Conservation (phyloP, 2,329 filamentous ascomycete genomes). For the Hymenoscyphus infarciens region DNA sequence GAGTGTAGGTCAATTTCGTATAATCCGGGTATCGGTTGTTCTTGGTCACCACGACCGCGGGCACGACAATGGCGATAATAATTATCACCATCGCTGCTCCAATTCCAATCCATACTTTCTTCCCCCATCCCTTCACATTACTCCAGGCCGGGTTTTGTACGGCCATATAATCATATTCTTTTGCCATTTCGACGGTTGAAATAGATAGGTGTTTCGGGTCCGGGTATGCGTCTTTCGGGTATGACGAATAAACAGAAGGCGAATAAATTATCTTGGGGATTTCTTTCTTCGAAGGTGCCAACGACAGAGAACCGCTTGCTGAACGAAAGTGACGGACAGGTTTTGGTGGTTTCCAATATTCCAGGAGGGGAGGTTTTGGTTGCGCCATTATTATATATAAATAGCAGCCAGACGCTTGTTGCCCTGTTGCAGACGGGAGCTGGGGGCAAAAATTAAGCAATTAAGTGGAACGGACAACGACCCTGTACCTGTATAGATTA, state of each 20-base stretch:
- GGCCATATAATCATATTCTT: conserved; percentile 16
- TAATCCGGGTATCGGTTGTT: conserved; percentile 44
- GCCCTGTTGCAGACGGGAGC: background rate
- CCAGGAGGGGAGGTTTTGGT: conserved; percentile 20
- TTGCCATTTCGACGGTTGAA: background rate
- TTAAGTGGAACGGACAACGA: background rate
- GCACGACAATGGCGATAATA: conserved; percentile 46
- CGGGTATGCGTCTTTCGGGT: background rate
- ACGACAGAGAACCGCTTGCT: conserved; percentile 18
- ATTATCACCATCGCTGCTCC: conserved; percentile 41
- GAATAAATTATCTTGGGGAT: background rate
- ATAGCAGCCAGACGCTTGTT: background rate
- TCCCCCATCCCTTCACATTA: conserved; percentile 51
- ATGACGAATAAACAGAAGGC: conserved; percentile 6
- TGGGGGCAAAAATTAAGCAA: background rate
- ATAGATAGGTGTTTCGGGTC: background rate
- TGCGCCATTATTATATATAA: conserved; percentile 11
- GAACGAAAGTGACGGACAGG: conserved; percentile 24
- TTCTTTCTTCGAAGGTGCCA: conserved; percentile 4
- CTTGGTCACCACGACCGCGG: conserved; percentile 35
- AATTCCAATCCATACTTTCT: conserved; percentile 47
- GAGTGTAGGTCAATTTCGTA: conserved; percentile 37
- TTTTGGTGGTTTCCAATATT: conserved; percentile 30
- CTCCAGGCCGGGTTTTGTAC: conserved; percentile 36
- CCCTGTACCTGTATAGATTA: background rate